phyloP scores from a whole-genome alignment of 1,284 basidiomycete species.

The Rhodotorula sp. region DNA sequence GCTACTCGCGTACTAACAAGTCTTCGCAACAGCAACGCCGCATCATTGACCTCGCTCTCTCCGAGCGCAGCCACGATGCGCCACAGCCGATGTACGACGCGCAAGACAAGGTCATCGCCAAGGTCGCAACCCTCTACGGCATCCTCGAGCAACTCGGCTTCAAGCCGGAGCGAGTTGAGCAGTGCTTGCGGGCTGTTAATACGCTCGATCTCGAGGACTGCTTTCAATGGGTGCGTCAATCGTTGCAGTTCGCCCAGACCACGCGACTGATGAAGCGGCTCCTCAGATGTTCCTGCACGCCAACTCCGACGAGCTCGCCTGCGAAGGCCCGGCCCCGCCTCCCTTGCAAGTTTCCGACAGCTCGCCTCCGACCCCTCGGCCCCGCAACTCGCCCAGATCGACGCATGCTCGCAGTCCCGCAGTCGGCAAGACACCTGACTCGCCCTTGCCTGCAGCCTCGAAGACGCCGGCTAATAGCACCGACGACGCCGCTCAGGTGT shows the following conservation, averaged over 20 bases:
- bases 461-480: neutral
- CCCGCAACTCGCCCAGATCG: slow-evolving; percentile 2
- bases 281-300: slow-evolving; percentile 68
- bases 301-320: slow-evolving; percentile 61
- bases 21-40: slow-evolving; percentile 40
- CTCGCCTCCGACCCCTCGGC: slow-evolving; percentile 1
- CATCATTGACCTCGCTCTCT: slow-evolving; percentile 39
- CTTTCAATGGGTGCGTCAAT: slow-evolving; percentile 75
- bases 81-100: slow-evolving; percentile 47
- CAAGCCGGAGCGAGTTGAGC: slow-evolving; percentile 64
- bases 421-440: neutral
- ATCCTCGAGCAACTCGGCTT: slow-evolving; percentile 83
- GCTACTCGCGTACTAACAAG: too few relatives aligned
- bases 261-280: neutral
- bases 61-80: slow-evolving; percentile 20
- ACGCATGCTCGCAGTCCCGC: neutral
- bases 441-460: neutral
- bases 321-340: slow-evolving; percentile 27
- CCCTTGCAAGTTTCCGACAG: neutral
- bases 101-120: slow-evolving; percentile 70
- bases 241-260: too few relatives aligned
- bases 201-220: slow-evolving; percentile 81
- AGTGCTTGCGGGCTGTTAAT: slow-evolving; percentile 63
- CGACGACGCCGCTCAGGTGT: slow-evolving; percentile 5
- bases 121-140: slow-evolving; percentile 76